phyloP scores from a whole-genome alignment of 2,329 filamentous ascomycete genomes.

The Rhynchosporium agropyri region DNA sequence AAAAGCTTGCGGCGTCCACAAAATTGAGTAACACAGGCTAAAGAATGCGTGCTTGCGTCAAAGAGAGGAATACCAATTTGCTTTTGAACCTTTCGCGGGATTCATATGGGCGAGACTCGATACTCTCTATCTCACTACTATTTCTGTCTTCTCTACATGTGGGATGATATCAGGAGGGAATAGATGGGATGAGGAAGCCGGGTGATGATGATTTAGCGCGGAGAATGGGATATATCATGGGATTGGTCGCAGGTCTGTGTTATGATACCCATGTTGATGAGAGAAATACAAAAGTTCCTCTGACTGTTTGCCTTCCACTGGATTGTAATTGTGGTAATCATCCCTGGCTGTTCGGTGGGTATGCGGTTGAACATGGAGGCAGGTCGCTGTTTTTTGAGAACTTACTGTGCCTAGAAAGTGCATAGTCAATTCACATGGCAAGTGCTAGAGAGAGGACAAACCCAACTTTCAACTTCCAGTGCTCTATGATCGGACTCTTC shows the following conservation, averaged over 20 bases:
- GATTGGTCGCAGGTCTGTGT: slow-evolving; percentile 19
- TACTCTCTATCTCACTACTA: slow-evolving; percentile 23
- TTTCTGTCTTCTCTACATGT: slow-evolving; percentile 18
- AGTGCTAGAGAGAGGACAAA: too few relatives aligned
- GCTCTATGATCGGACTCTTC: too few relatives aligned
- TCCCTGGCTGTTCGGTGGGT: background rate
- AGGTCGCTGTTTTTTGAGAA: background rate
- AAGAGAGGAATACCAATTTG: slow-evolving; percentile 42
- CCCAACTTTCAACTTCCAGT: too few relatives aligned
- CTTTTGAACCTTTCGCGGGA: slow-evolving; percentile 32
- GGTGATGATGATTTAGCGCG: slow-evolving; percentile 18
- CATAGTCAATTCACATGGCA: too few relatives aligned
- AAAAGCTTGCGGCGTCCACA: slow-evolving; percentile 34
- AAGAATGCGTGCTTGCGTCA: slow-evolving; percentile 32
- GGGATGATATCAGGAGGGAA: slow-evolving; percentile 15
- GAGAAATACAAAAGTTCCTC: slow-evolving; percentile 30
- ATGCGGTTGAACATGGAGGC: background rate
- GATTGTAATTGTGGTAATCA: background rate
- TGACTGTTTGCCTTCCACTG: slow-evolving; percentile 1
- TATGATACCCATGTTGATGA: slow-evolving; percentile 36
- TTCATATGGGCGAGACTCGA: background rate
- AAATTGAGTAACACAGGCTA: slow-evolving; percentile 36
- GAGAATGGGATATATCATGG: slow-evolving; percentile 15
- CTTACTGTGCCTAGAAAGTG: background rate
- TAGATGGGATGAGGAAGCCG: slow-evolving; percentile 11